A percentile compares a stretch with the other conserved stretches of the same genome.
These are phyloP conservation scores for Tolypocladium cylindrosporum DNA, from an alignment of 2,329 filamentous ascomycete species.

Conservation along the genomic window DNA sequence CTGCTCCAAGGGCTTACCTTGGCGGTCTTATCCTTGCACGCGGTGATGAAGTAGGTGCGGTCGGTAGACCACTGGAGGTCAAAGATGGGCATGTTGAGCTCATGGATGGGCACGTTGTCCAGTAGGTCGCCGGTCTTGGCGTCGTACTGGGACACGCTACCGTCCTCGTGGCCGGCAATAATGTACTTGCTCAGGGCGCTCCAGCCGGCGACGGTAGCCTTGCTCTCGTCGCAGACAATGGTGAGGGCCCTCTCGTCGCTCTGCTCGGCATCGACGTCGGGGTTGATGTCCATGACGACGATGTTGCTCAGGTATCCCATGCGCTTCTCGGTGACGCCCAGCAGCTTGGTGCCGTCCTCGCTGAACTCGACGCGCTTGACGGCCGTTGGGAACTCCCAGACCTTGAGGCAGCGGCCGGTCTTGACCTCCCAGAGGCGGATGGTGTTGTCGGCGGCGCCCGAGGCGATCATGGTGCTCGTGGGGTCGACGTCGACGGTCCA, in stretches of 20 bases:
- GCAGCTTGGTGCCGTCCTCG: conserved; percentile 79
- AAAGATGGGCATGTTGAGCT: conserved; percentile 72
- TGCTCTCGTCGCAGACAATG: conserved; percentile 91
- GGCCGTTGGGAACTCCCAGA: conserved; percentile 93
- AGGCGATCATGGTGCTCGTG: conserved; percentile 82
- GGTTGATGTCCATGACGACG: conserved; percentile 80
- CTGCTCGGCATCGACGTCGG: conserved; percentile 75
- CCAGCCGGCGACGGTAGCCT: conserved; percentile 95
- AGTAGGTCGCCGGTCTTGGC: conserved; percentile 81
- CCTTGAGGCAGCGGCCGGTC: conserved; percentile 87
- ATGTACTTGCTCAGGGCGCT: conserved; percentile 93
- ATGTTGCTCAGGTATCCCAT: conserved; percentile 95
- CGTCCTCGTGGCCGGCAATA: conserved; percentile 95
- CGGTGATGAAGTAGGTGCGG: conserved; percentile 96
- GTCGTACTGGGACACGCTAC: conserved; percentile 84
- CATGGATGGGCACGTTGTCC: conserved; percentile 75
- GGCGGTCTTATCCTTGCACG: conserved; percentile 94
- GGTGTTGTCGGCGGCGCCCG: conserved; percentile 95
- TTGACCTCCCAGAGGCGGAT: conserved; percentile 95
- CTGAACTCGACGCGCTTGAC: conserved; percentile 98
- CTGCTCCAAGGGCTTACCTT: conserved; percentile 46
- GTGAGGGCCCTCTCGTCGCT: conserved; percentile 70
- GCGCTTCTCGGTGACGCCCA: conserved; percentile 96
- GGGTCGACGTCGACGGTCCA: conserved; percentile 98
- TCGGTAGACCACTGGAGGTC: conserved; percentile 93